phyloP scores from a whole-genome alignment of 2,329 filamentous ascomycete genomes.

The Penicillium sp. region DNA sequence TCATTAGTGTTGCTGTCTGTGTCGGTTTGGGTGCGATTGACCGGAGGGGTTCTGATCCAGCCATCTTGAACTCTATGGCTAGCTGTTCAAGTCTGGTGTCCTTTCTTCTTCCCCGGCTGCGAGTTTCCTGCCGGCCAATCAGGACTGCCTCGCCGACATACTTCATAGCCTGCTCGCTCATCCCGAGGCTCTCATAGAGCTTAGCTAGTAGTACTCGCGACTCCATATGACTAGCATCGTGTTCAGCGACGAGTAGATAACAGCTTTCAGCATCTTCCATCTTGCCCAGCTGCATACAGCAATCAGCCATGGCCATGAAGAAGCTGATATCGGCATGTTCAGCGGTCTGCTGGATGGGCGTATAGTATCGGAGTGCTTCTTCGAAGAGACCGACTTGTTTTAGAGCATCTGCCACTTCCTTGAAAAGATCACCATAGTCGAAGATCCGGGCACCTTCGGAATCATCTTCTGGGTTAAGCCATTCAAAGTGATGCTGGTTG shows the following conservation, averaged over 20 bases:
- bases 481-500: constrained; percentile 63
- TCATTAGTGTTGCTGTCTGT: constrained; percentile 16
- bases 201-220: constrained; percentile 78
- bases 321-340: constrained; percentile 52
- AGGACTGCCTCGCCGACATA: constrained; percentile 73
- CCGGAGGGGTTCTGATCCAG: constrained; percentile 20
- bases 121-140: constrained; percentile 51
- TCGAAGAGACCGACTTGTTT: constrained; percentile 51
- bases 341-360: constrained; percentile 49
- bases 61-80: constrained; percentile 39
- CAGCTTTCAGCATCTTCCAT: constrained; percentile 71
- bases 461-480: constrained; percentile 65
- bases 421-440: constrained; percentile 76
- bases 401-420: constrained; percentile 65
- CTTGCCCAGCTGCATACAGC: constrained; percentile 65
- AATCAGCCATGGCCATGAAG: constrained; percentile 56
- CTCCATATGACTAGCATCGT: constrained; percentile 70
- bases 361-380: constrained; percentile 61
- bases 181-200: constrained; percentile 74
- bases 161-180: constrained; percentile 73
- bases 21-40: constrained; percentile 22
- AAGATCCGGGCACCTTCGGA: constrained; percentile 53
- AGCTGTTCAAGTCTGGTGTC: constrained; percentile 43
- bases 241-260: constrained; percentile 71
- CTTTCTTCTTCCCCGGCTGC: constrained; percentile 33